A percentile compares a stretch with the other conserved stretches of the same genome.
Evolutionary conservation across 73 alveolate species (phyloP).

Genomic region (Breviolum minutum): DNA sequence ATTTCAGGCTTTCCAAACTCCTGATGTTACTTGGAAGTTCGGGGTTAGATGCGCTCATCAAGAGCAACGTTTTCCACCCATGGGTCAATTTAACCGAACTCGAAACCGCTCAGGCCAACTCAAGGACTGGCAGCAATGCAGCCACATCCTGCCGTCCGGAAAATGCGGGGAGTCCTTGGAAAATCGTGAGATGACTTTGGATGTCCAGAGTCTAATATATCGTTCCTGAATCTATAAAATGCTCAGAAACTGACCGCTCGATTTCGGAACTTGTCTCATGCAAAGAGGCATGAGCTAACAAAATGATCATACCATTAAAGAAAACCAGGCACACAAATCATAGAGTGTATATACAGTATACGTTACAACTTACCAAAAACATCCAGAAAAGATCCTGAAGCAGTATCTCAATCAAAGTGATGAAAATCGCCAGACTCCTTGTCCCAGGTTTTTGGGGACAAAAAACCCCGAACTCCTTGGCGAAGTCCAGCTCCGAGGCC

Average conservation of each 20-base stretch:
- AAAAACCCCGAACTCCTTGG: not conserved
- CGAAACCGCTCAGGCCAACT: conserved; percentile 36
- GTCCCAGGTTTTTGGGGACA: not conserved
- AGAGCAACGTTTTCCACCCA: not conserved
- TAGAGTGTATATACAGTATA: too few relatives aligned
- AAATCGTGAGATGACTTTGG: too few relatives aligned
- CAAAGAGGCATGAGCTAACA: not conserved
- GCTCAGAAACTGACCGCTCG: too few relatives aligned
- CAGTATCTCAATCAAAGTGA: not conserved
- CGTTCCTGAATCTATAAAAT: too few relatives aligned
- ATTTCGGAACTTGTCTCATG: too few relatives aligned
- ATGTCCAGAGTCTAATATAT: too few relatives aligned
- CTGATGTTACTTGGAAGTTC: too few relatives aligned
- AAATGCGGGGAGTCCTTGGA: not conserved
- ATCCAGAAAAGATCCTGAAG: not conserved
- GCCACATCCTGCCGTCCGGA: conserved; percentile 30
- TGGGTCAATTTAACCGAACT: not conserved
- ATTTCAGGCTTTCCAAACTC: too few relatives aligned
- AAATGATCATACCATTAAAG: not conserved
- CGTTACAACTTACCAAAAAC: not conserved
- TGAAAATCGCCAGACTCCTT: too few relatives aligned
- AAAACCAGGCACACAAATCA: too few relatives aligned
- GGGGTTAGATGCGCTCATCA: too few relatives aligned
- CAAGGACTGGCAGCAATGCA: conserved; percentile 64
- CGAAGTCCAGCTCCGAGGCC: conserved; percentile 63